phyloP scores from a whole-genome alignment of 164 flowering plant species.

The Nymphaea colorata region DNA sequence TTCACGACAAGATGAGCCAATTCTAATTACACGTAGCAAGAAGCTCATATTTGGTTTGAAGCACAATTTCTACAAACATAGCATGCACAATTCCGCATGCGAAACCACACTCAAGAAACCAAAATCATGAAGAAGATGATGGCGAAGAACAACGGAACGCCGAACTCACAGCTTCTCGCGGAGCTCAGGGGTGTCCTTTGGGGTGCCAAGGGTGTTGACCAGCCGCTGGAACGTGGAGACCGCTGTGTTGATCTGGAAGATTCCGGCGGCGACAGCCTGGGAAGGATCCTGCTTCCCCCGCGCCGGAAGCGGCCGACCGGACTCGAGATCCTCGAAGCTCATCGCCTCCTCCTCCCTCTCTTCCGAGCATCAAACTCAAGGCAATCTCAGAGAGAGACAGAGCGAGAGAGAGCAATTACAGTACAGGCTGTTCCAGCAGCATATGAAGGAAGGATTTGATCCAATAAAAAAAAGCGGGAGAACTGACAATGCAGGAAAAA shows the following conservation, averaged over 20 bases:
- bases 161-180: slow-evolving; percentile 43
- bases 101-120: background rate
- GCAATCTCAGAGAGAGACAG: too few relatives aligned
- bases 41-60: too few relatives aligned
- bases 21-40: too few relatives aligned
- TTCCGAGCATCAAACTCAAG: too few relatives aligned
- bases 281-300: slow-evolving; percentile 20
- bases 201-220: slow-evolving; percentile 51
- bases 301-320: background rate
- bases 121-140: background rate
- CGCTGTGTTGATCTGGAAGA: slow-evolving; percentile 51
- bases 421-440: too few relatives aligned
- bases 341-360: background rate
- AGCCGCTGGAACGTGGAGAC: slow-evolving; percentile 49
- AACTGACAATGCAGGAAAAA: too few relatives aligned
- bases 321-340: slow-evolving; percentile 4
- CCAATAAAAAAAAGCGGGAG: too few relatives aligned
- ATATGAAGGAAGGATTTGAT: too few relatives aligned
- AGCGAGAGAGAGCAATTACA: too few relatives aligned
- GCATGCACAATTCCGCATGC: too few relatives aligned
- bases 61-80: too few relatives aligned
- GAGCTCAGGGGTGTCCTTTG: slow-evolving; percentile 46
- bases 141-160: background rate
- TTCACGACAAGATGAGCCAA: too few relatives aligned
- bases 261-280: slow-evolving; percentile 43